A percentile compares a stretch with the other conserved stretches of the same genome.
phyloP scores from a whole-genome alignment of 2,329 filamentous ascomycete genomes.

The Clarireedia paspali region DNA sequence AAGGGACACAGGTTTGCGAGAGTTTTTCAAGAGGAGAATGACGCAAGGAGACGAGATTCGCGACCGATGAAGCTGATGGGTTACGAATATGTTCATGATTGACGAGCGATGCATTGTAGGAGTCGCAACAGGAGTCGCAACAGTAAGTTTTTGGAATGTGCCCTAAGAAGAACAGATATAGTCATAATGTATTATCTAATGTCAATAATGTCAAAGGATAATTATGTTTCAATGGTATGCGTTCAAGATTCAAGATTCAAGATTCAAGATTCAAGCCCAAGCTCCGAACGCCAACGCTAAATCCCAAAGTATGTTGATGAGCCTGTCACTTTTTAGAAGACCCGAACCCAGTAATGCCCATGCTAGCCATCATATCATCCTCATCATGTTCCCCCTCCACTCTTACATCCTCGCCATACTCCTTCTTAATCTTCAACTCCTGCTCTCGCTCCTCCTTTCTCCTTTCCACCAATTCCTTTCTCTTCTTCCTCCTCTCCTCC shows the following conservation, averaged over 20 bases:
- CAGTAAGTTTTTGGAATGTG: not conserved
- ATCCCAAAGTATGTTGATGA: not conserved
- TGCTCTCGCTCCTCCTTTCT: conserved; percentile 29
- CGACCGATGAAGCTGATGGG: too few species aligned
- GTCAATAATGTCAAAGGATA: too few species aligned
- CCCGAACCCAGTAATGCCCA: conserved; percentile 60
- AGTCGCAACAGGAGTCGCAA: too few species aligned
- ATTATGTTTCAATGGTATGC: not conserved
- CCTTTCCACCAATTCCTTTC: conserved; percentile 33
- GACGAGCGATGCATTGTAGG: too few species aligned
- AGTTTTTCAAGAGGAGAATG: conserved; percentile 31
- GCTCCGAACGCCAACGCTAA: conserved; percentile 5
- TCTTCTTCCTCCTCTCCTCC: conserved; percentile 29
- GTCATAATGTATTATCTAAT: not conserved
- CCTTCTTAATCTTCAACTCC: conserved; percentile 35
- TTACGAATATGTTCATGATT: too few species aligned
- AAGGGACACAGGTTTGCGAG: conserved; percentile 33
- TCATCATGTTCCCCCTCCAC: conserved; percentile 61
- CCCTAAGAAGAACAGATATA: not conserved
- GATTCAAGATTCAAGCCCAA: not conserved
- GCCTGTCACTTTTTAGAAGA: conserved; percentile 29
- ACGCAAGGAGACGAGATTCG: not conserved
- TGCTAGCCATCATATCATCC: conserved; percentile 61
- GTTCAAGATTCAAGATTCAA: too few species aligned
- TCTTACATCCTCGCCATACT: conserved; percentile 51